phyloP scores from a whole-genome alignment of 2,329 filamentous ascomycete genomes.

The Pseudocercospora eumusae region DNA sequence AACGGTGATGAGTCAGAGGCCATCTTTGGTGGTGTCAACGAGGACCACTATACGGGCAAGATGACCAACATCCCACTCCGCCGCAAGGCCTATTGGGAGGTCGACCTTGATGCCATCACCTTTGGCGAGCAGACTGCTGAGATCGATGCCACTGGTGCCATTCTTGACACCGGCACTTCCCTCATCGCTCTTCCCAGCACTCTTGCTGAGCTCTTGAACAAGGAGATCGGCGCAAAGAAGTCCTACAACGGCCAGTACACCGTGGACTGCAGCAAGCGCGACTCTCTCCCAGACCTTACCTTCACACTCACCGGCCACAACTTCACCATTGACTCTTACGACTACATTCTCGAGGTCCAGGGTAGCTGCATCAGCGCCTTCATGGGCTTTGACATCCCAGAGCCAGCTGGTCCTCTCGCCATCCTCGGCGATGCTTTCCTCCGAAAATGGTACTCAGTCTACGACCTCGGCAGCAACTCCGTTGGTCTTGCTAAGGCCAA shows the following conservation, averaged over 20 bases:
- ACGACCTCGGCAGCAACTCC: conserved; percentile 84
- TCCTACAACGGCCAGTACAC: conserved; percentile 95
- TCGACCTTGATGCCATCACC: conserved; percentile 88
- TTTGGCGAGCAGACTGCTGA: conserved; percentile 84
- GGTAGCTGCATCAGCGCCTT: conserved; percentile 97
- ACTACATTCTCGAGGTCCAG: conserved; percentile 95
- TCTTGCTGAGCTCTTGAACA: conserved; percentile 93
- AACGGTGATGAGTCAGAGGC: conserved; percentile 77
- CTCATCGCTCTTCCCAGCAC: conserved; percentile 91
- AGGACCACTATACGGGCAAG: conserved; percentile 79
- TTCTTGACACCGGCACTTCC: conserved; percentile 97
- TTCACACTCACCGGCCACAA: conserved; percentile 90
- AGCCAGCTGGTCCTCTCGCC: conserved; percentile 83
- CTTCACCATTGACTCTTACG: conserved; percentile 83
- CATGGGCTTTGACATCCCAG: conserved; percentile 87
- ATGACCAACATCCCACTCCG: conserved; percentile 91
- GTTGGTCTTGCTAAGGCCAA: conserved; percentile 89
- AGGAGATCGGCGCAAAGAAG: conserved; percentile 98
- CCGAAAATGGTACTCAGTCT: conserved; percentile 91
- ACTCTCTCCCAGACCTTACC: conserved; percentile 82
- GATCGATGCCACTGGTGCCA: conserved; percentile 91
- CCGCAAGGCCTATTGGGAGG: conserved; percentile 99
- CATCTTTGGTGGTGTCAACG: conserved; percentile 84
- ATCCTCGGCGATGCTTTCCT: conserved; percentile 87
- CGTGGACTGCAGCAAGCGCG: conserved; percentile 82